Conservation (phyloP, 345 rosid species). For the Dimocarpus longan region DNA sequence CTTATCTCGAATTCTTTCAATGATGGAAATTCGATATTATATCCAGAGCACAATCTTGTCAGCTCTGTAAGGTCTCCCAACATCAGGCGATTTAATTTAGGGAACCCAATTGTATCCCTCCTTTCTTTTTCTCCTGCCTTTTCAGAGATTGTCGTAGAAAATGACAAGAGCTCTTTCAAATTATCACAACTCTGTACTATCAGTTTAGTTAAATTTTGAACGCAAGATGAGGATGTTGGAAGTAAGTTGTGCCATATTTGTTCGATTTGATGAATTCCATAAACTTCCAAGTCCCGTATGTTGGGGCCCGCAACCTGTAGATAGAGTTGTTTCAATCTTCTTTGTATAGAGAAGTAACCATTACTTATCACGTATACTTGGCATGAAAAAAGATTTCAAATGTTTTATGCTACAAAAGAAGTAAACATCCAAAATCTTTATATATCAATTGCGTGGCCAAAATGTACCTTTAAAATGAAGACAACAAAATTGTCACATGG, state of each 20-base stretch:
- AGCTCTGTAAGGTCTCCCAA: not conserved
- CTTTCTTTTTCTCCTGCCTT: not conserved
- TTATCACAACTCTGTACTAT: fast-evolving
- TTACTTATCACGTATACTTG: too few species aligned
- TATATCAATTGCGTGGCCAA: not conserved
- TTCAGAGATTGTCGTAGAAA: not conserved
- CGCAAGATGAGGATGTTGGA: not conserved
- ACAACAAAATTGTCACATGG: not conserved
- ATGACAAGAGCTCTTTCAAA: not conserved
- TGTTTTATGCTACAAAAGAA: too few species aligned
- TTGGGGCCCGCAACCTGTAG: constrained; percentile 27
- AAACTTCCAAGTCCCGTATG: not conserved
- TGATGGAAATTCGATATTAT: not conserved
- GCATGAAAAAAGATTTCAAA: too few species aligned
- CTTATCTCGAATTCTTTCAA: not conserved
- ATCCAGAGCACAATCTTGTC: not conserved
- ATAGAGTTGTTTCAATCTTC: not conserved
- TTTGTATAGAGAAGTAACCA: not conserved
- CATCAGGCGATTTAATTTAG: too few species aligned
- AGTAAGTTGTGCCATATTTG: constrained; percentile 13
- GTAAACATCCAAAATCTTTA: not conserved
- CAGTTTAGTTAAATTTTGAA: not conserved
- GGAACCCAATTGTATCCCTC: not conserved
- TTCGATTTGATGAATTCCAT: not conserved
- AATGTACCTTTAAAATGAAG: not conserved